Base-by-base conservation (phyloP, 2,329 filamentous ascomycete species). In the Leptographium flavum region DNA sequence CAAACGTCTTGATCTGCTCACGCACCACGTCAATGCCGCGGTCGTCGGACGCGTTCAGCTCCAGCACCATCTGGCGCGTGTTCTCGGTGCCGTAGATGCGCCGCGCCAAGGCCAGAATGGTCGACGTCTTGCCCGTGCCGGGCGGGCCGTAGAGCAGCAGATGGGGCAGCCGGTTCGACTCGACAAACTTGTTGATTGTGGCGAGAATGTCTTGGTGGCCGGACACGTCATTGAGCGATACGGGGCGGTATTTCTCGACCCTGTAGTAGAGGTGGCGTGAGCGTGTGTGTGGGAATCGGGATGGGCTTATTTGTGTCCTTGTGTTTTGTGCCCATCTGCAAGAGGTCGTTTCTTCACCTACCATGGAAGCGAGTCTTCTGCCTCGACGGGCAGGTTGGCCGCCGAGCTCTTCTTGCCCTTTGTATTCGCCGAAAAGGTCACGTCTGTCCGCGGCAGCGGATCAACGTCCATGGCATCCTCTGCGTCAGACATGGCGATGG, bases 1-100 rank as follows among this genome's bases (percentile, higher is more conserved):
- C 90, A 66, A 98, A 98, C 0, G 92, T 98, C 73, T 96, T 98
- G 75, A 98, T 98, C 65, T 98, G 92, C 67, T 98, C 92, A 53
- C 88, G 78, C 46, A 98, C 92, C 2, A 98, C 92, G 53, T 98
- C 92, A 61, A 98, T 98, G 58, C 92, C 92, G 63, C 92, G 76
- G 62, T 98, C 92, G 60, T 98, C 92, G 41, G 87, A 94, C 35
- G 92, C 92, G 61, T 98, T 83, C 53, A 98, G 76, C 65, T 98
- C 92, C 30, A 98, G 76, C 17, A 98, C 92, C 87, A 98, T 96
- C 64, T 98, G 92, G 17, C 90, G 81, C 80, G 95, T 83, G 63
- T 96, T 95, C 52, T 85, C 82, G 47, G 71, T 66, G 44, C 92
- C 92, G 59, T 98, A 98, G 63, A 98, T 96, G 49, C 85, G 79